A percentile compares a stretch with the other conserved stretches of the same genome.
These are phyloP conservation scores for Magnolia kwangsiensis DNA, from an alignment of 164 flowering plant species.

Conservation along the genomic window DNA sequence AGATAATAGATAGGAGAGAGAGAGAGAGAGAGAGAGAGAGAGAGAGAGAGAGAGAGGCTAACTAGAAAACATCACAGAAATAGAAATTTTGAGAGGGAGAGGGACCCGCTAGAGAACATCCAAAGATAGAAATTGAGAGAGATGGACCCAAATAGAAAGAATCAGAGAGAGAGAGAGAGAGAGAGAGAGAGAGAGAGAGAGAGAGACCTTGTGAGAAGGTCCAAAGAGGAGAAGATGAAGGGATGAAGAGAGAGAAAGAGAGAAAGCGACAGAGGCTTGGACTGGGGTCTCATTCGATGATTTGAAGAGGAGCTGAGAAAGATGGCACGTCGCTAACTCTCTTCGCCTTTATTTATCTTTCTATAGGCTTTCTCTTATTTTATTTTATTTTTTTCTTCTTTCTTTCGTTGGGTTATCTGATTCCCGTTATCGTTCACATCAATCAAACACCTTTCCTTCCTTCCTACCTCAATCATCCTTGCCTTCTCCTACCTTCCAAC, in stretches of 20 bases:
- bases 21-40: too few relatives aligned
- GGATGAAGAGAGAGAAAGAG: neutral
- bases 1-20: too few relatives aligned
- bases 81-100: too few relatives aligned
- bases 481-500: neutral
- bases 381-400: neutral
- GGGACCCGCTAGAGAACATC: too few relatives aligned
- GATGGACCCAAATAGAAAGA: too few relatives aligned
- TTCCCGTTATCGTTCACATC: neutral
- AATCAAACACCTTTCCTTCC: neutral
- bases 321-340: too few relatives aligned
- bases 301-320: too few relatives aligned
- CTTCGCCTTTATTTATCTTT: neutral
- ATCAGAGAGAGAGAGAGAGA: slow-evolving; percentile 1
- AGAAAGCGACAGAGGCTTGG: neutral
- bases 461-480: neutral
- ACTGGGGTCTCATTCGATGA: neutral
- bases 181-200: neutral
- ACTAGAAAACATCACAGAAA: too few relatives aligned
- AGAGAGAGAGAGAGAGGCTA: too few relatives aligned
- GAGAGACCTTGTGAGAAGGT: neutral
- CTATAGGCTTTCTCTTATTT: neutral
- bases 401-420: neutral
- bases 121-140: too few relatives aligned
- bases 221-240: neutral